Base-by-base conservation (phyloP, 768 basidiomycete species). In the Russula sp. region DNA sequence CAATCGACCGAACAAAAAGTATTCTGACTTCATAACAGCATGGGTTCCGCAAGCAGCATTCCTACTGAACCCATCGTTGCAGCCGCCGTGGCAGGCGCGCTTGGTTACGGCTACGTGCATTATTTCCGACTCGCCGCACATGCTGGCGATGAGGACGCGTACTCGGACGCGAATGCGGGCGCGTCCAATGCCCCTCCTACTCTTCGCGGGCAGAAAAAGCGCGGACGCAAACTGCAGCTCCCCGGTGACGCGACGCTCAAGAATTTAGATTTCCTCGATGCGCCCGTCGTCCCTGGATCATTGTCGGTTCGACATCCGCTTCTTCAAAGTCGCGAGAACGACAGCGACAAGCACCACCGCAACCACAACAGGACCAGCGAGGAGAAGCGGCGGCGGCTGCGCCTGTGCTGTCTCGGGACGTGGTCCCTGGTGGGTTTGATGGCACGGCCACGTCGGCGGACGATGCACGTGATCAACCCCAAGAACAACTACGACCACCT, bases 391-490 rank as follows among this genome's bases (percentile, higher is more conserved):
- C 69, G 74, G 74, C 69, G 73, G 74, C 71, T 76, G 76, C 22
- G 59, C 76, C 20, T 76, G 76, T 20, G 62, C 76, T n/a, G 76
- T 76, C 67, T 75, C 79, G 16, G 64, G 49, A 74, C 6, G 75
- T 75, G 57, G 73, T 84, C 24, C 82, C 83, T 5, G 83, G 83
- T 5, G 75, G 74, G 48, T 81, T 84, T 69, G 79, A 80, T 53
- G 53, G 69, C 6, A 44, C 53, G 13, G 55, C 61, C 1, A 49
- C 67, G 36, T 69, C 63, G 32, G 67, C 62, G 38, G 63, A 57
- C 50, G 55, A 64, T 5, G 28, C 40, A 38, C 63, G 30, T 5
- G 52, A 49, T 3, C 11, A 28, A 8, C 44, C 6, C 2, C 28
- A 7, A 20, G 10, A 46, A 6, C 52, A 53, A 26, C n/a, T 36